These are phyloP conservation scores for Leptoxyphium fumago DNA, from an alignment of 2,329 filamentous ascomycete genomes.

Conservation along the genomic window DNA sequence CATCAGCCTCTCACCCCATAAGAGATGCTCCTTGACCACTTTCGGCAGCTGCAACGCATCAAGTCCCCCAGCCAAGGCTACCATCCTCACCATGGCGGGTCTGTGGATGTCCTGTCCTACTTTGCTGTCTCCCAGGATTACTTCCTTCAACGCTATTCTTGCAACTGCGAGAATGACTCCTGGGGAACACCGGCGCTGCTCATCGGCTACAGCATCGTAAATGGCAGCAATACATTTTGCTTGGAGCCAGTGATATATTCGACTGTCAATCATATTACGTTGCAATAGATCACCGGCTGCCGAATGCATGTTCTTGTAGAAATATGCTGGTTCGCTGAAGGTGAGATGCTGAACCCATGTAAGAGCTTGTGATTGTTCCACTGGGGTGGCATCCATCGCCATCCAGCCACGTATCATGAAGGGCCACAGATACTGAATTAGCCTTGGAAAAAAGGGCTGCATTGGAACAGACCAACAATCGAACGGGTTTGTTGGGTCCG, in stretches of 20 bases:
- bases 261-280: neutral
- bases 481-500: neutral
- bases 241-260: conserved; percentile 3
- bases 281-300: conserved; percentile 3
- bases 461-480: neutral
- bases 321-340: conserved; percentile 4
- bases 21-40: neutral
- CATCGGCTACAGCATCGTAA: conserved; percentile 4
- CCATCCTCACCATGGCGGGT: conserved; percentile 6
- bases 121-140: conserved; percentile 4
- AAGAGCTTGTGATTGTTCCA: conserved; percentile 1
- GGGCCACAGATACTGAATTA: neutral
- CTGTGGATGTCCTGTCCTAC: conserved; percentile 4
- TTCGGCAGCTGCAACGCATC: neutral
- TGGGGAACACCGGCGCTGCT: conserved; percentile 1
- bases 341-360: conserved; percentile 5
- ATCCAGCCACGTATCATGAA: neutral
- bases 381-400: neutral
- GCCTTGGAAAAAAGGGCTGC: neutral
- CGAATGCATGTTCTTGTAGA: conserved; percentile 7
- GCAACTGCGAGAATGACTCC: conserved; percentile 6
- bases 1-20: neutral
- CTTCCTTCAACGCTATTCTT: conserved; percentile 5
- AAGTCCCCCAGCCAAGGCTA: conserved; percentile 4
- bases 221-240: conserved; percentile 3